Percentiles rank a stretch among this genome's conserved stretches.
These are phyloP conservation scores for Urochloa ruziziensis DNA, from an alignment of 176 grass and related monocot genomes.

Conservation along the genomic window DNA sequence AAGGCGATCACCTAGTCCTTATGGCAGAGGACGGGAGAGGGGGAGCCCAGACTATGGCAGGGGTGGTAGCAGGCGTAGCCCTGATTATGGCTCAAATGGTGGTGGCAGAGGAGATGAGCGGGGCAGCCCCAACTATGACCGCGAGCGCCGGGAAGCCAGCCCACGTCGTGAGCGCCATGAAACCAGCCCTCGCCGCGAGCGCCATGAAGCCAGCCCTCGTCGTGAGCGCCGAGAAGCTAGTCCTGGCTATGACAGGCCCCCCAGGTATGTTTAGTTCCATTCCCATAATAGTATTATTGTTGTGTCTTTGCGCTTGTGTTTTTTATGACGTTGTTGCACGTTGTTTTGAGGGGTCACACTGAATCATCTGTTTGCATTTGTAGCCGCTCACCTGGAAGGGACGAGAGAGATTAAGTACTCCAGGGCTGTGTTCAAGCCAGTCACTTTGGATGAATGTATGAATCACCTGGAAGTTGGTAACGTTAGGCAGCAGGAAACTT, in stretches of 20 bases:
- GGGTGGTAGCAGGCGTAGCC: slow-evolving; percentile 58
- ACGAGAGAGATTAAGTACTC: slow-evolving; percentile 26
- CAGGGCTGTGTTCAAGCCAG: not conserved
- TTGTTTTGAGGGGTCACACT: not conserved
- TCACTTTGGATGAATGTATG: not conserved
- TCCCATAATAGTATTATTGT: not conserved
- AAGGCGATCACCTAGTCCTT: slow-evolving; percentile 75
- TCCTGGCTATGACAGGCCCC: slow-evolving; percentile 54
- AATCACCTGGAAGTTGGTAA: slow-evolving; percentile 14
- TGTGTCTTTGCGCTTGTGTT: not conserved
- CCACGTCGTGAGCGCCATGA: slow-evolving; percentile 36
- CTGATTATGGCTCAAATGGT: slow-evolving; percentile 51
- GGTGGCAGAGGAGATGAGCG: slow-evolving; percentile 43
- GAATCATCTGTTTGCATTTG: slow-evolving; percentile 19
- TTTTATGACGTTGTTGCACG: too few species aligned
- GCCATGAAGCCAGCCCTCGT: slow-evolving; percentile 22
- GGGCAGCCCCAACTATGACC: slow-evolving; percentile 50
- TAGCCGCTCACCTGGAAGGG: slow-evolving; percentile 52
- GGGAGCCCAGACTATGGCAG: slow-evolving; percentile 71
- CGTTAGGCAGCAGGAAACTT: slow-evolving; percentile 7
- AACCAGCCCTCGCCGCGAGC: slow-evolving; percentile 39
- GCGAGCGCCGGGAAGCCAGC: slow-evolving; percentile 41
- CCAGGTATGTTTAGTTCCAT: not conserved
- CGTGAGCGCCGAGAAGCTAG: slow-evolving; percentile 47
- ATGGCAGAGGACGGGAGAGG: slow-evolving; percentile 61